These are phyloP conservation scores for Zygosaccharomyces kombuchaensis DNA, from an alignment of 805 yeast genomes.

Conservation along the genomic window DNA sequence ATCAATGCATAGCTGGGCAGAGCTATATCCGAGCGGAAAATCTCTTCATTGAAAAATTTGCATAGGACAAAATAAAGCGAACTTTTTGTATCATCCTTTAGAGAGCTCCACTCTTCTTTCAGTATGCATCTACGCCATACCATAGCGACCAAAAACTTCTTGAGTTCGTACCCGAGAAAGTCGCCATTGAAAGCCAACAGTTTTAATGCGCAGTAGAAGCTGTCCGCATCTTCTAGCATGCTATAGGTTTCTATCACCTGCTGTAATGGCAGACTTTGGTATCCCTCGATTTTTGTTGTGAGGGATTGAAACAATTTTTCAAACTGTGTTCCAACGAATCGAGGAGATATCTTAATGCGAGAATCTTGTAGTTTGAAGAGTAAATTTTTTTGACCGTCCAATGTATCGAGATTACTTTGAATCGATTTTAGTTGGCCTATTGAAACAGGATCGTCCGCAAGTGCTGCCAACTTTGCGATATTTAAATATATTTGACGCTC, in stretches of 20 bases:
- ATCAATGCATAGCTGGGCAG: conserved; percentile 30
- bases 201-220: conserved; percentile 46
- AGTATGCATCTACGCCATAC: conserved; percentile 60
- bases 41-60: conserved; percentile 33
- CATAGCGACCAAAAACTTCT: conserved; percentile 33
- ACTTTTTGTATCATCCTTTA: conserved; percentile 44
- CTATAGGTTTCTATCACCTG: conserved; percentile 54
- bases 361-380: conserved; percentile 27
- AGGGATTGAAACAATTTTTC: conserved; percentile 24
- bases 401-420: conserved; percentile 45
- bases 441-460: conserved; percentile 36
- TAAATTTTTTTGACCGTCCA: conserved; percentile 47
- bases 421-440: conserved; percentile 37
- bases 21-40: conserved; percentile 26
- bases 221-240: conserved; percentile 37
- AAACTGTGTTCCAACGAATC: conserved; percentile 21
- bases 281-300: conserved; percentile 25
- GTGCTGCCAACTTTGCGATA: conserved; percentile 63
- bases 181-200: conserved; percentile 40
- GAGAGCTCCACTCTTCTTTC: conserved; percentile 40
- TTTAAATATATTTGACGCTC: conserved; percentile 54
- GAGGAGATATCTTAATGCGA: conserved; percentile 22
- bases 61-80: conserved; percentile 44
- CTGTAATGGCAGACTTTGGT: conserved; percentile 38
- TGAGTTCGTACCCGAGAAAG: conserved; percentile 30